phyloP scores from a whole-genome alignment of 108 stramenopile species.

The Asterionellopsis glacialis region DNA sequence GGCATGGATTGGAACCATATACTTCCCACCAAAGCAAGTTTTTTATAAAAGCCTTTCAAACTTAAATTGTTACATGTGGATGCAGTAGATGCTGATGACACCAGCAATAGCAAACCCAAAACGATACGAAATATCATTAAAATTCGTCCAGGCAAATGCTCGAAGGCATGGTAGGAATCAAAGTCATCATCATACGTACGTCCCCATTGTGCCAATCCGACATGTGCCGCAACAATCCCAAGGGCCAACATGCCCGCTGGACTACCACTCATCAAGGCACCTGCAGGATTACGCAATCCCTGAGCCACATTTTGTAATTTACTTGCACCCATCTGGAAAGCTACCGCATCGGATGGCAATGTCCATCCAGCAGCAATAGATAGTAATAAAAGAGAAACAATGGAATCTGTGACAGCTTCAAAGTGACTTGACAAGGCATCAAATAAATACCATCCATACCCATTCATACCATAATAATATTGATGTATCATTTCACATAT shows the following conservation, averaged over 20 bases:
- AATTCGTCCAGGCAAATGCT: constrained; percentile 73
- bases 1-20: constrained; percentile 73
- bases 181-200: constrained; percentile 83
- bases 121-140: constrained; percentile 68
- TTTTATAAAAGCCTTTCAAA: constrained; percentile 58
- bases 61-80: constrained; percentile 45
- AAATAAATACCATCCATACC: constrained; percentile 59
- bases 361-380: constrained; percentile 83
- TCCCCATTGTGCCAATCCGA: constrained; percentile 74
- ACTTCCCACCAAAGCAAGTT: constrained; percentile 61
- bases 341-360: constrained; percentile 61
- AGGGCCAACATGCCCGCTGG: constrained; percentile 41
- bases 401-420: constrained; percentile 76
- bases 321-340: constrained; percentile 15
- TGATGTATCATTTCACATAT: constrained; percentile 72
- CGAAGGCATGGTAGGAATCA: constrained; percentile 80
- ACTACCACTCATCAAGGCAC: constrained; percentile 29
- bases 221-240: constrained; percentile 42
- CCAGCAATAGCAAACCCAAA: constrained; percentile 50
- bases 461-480: constrained; percentile 49
- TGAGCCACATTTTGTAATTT: constrained; percentile 33
- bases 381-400: constrained; percentile 63
- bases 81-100: constrained; percentile 50
- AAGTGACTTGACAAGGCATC: constrained; percentile 73
- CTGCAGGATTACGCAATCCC: constrained; percentile 63